Base-by-base conservation (phyloP, 1,284 basidiomycete species). In the Fistulina hepatica region DNA sequence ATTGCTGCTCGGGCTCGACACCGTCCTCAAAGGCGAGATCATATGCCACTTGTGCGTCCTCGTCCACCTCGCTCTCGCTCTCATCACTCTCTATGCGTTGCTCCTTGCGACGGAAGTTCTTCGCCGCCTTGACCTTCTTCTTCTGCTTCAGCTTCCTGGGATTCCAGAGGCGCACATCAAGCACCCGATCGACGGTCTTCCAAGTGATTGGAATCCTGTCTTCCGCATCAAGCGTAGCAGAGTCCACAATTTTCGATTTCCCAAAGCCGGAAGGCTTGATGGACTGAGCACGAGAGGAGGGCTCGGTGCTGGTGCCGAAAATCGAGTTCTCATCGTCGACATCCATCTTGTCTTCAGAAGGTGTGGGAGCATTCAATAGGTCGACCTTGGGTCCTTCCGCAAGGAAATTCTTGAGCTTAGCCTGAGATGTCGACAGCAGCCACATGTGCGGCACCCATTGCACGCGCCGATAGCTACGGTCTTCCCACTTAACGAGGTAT, bases 371-470 rank as follows among this genome's bases (percentile, higher is more conserved):
- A 1, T 64, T 64, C 4, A 86, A 58, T 21, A 91, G 61, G 19
- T 75, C 64, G n/a, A 90, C 69, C 47, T 69, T 74, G 1, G 82
- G 64, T 2, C 90, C 89, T 13, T 67, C 64, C 6, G 56, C 49
- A 22, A 94, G 64, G 57, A 94, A 97, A 54, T 85, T 73, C 46
- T 77, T 76, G 39, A 95, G 61, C 51, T 79, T 85, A 11, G 55
- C 52, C 4, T 58, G 52, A 34, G 75, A 64, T 7, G 72, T 76
- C 3, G 81, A 73, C 21, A 77, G 61, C 1, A 95, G 63, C 86
- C 86, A 95, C 60, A 82, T 78, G 52, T 94, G 91, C 13, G 90
- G 82, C 2, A 93, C 88, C 91, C 91, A 94, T 47, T 78, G 64
- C 31, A 74, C 64, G 40, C 86, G 75, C 36, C 81, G 64, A 57